A percentile compares a stretch with the other conserved stretches of the same genome.
Evolutionary conservation across 2,329 filamentous ascomycete genomes (phyloP).

Genomic region (Aureobasidium sp.): DNA sequence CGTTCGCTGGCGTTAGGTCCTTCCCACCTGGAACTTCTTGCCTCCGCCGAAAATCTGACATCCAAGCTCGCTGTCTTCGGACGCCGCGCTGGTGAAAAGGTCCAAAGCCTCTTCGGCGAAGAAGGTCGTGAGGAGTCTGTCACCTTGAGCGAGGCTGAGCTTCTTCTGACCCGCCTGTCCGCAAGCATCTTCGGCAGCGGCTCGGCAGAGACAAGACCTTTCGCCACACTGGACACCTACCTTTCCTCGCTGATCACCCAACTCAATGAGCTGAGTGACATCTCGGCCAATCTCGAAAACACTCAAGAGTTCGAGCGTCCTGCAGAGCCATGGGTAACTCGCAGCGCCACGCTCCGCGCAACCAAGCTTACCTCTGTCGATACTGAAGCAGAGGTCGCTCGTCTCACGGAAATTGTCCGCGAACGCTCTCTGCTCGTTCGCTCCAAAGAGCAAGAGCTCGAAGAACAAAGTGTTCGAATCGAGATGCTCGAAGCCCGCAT

Average conservation of each 20-base stretch:
- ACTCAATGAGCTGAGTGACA: constrained; percentile 60
- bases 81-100: constrained; percentile 55
- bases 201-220: constrained; percentile 54
- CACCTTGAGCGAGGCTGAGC: constrained; percentile 57
- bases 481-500: constrained; percentile 84
- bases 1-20: constrained; percentile 64
- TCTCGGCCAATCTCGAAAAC: constrained; percentile 40
- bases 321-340: constrained; percentile 71
- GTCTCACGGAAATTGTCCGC: constrained; percentile 69
- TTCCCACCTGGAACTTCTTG: constrained; percentile 60
- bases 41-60: constrained; percentile 56
- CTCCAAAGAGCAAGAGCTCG: constrained; percentile 62
- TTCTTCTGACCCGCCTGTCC: constrained; percentile 51
- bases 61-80: constrained; percentile 58
- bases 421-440: constrained; percentile 54
- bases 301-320: constrained; percentile 56
- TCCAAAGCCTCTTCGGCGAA: constrained; percentile 59
- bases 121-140: constrained; percentile 62
- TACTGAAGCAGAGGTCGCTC: constrained; percentile 73
- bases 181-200: constrained; percentile 40
- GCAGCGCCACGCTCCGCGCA: constrained; percentile 72
- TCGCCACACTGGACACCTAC: constrained; percentile 58
- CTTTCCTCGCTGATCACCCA: constrained; percentile 56
- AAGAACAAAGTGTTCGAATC: constrained; percentile 83
- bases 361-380: constrained; percentile 73